These are phyloP conservation scores for Fonsecaea pedrosoi DNA, from an alignment of 2,329 filamentous ascomycete genomes.

Conservation along the genomic window DNA sequence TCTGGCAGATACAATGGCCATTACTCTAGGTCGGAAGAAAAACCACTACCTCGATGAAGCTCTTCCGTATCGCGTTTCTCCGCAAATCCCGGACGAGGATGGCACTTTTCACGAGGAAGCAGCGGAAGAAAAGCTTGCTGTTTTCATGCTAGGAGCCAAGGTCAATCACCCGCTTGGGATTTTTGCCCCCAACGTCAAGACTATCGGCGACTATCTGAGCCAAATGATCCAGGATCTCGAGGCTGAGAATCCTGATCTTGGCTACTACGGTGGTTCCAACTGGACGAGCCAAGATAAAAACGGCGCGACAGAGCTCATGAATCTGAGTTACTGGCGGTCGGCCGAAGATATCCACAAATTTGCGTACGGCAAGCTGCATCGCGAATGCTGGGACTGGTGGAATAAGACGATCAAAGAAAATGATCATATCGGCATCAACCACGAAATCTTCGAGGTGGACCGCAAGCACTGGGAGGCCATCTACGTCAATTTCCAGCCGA, in stretches of 20 bases:
- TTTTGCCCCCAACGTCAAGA: constrained; percentile 46
- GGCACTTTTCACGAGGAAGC: constrained; percentile 42
- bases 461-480: constrained; percentile 52
- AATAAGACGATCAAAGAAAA: constrained; percentile 45
- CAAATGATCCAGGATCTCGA: constrained; percentile 44
- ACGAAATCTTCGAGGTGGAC: constrained; percentile 54
- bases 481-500: constrained; percentile 50
- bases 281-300: constrained; percentile 45
- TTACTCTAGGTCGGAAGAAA: constrained; percentile 44
- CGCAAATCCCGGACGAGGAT: constrained; percentile 48
- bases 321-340: constrained; percentile 52
- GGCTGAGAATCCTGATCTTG: constrained; percentile 39
- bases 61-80: constrained; percentile 46
- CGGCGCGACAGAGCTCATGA: constrained; percentile 46
- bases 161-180: constrained; percentile 51
- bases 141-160: constrained; percentile 50
- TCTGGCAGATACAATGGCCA: constrained; percentile 45
- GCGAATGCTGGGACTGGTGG: constrained; percentile 55
- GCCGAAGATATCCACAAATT: constrained; percentile 53
- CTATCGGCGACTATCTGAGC: constrained; percentile 44
- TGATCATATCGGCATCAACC: constrained; percentile 53
- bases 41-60: constrained; percentile 50
- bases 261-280: constrained; percentile 45
- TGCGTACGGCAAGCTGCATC: constrained; percentile 51
- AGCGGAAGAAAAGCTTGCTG: constrained; percentile 45